Conservation (phyloP, 768 basidiomycete genomes). For the Serpula lacrymans region DNA sequence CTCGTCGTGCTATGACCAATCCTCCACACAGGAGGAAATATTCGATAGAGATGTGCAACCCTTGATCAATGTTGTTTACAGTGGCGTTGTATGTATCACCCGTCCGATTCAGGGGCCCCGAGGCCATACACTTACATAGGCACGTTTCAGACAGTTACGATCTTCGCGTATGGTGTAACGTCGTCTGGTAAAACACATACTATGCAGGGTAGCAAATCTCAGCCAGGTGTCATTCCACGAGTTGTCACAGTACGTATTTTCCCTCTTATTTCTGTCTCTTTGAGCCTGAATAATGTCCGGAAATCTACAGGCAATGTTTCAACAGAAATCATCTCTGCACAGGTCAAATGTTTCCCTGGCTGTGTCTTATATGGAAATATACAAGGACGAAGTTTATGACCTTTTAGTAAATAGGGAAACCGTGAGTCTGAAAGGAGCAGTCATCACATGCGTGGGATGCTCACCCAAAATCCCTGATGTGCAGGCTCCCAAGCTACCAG, state of each 20-base stretch:
- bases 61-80: slow-evolving; percentile 73
- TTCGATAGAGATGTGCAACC: slow-evolving; percentile 75
- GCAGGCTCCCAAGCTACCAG: slow-evolving; percentile 53
- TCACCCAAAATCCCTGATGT: not conserved
- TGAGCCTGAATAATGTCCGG: not conserved
- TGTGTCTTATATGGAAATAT: slow-evolving; percentile 86
- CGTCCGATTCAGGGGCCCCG: not conserved
- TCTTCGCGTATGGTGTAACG: slow-evolving; percentile 90
- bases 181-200: slow-evolving; percentile 92
- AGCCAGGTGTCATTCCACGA: slow-evolving; percentile 86
- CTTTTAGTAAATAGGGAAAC: slow-evolving; percentile 71
- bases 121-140: not conserved
- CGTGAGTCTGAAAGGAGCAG: slow-evolving; percentile 37
- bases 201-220: slow-evolving; percentile 74
- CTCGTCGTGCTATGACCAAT: slow-evolving; percentile 71
- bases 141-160: slow-evolving; percentile 64
- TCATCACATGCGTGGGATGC: not conserved
- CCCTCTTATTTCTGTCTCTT: not conserved
- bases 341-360: slow-evolving; percentile 44
- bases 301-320: slow-evolving; percentile 51
- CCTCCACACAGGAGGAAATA: slow-evolving; percentile 72
- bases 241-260: slow-evolving; percentile 56
- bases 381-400: slow-evolving; percentile 90
- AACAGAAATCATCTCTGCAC: slow-evolving; percentile 37
- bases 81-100: slow-evolving; percentile 58